These are phyloP conservation scores for Verticillium nonalfalfae DNA, from an alignment of 2,329 filamentous ascomycete species.

Conservation along the genomic window DNA sequence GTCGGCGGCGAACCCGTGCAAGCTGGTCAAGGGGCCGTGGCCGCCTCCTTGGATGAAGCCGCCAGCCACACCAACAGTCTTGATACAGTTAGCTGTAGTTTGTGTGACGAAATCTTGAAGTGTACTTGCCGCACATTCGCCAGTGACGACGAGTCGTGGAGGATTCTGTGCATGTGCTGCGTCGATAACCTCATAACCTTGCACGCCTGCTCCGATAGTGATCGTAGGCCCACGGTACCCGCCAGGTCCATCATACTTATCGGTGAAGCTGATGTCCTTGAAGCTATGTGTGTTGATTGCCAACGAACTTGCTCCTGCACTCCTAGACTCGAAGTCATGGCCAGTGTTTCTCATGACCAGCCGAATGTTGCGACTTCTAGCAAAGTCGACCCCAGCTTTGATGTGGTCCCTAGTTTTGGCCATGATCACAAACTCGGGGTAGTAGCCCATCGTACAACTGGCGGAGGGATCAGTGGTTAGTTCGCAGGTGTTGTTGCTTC, in stretches of 20 bases:
- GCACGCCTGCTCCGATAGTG: conserved; percentile 47
- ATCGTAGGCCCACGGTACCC: conserved; percentile 44
- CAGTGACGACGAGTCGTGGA: conserved; percentile 42
- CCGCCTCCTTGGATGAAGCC: conserved; percentile 56
- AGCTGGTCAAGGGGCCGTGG: conserved; percentile 38
- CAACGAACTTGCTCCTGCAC: conserved; percentile 52
- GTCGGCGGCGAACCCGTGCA: conserved; percentile 38
- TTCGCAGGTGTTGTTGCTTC: conserved; percentile 33
- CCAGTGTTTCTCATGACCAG: conserved; percentile 51
- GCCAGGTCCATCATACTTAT: conserved; percentile 22
- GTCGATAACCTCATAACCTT: conserved; percentile 35
- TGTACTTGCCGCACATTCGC: conserved; percentile 36
- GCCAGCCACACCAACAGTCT: conserved; percentile 50
- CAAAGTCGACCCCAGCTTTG: conserved; percentile 24
- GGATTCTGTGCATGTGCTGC: conserved; percentile 32
- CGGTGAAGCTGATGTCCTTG: conserved; percentile 35
- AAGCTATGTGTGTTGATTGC: conserved; percentile 52
- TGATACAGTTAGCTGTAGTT: not conserved
- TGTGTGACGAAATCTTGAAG: rapidly evolving
- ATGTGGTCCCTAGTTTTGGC: conserved; percentile 15
- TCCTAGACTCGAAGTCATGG: conserved; percentile 52
- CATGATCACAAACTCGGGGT: conserved; percentile 24
- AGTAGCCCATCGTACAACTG: conserved; percentile 30
- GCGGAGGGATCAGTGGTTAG: conserved; percentile 23
- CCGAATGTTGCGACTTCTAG: conserved; percentile 34